Evolutionary conservation across 345 rosid genomes (phyloP), one percentile per base, ranked within the genome.

Genomic region (Syzygium jambos): DNA sequence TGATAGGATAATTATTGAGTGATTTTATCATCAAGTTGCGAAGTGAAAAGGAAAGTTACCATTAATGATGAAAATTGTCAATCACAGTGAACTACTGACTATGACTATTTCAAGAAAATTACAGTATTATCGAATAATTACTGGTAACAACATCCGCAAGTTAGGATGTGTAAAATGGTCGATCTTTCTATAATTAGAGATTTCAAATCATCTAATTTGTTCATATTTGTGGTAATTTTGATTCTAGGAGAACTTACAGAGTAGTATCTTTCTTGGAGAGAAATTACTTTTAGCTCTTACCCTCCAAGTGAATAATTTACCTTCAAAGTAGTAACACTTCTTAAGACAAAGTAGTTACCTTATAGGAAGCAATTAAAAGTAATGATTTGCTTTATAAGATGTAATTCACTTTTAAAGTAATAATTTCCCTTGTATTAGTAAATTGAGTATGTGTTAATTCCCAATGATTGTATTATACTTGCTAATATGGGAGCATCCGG

Each of bases 111-210:
- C 63, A 57, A 57, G n/a, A 9, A 57, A 57, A 23, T 57, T 1
- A 4, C 19, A 57, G 6, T 57, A 23, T 57, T 4, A 23, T 56
- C 11, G 14, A 11, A 23, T 23, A 23, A 57, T 1, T 57, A 57
- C 6, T 23, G 0, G 25, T 22, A 5, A 57, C 1, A 6, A 22
- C 25, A n/a, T n/a, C 63, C 29, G 10, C 63, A 2, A 57, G 25
- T 4, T 10, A 2, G 0, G 0, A 57, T 2, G 29, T 10, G 63
- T 57, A 10, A 57, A 57, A 57, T 9, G 14, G 25, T 57, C 11
- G 1, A 23, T 10, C 63, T 4, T 22, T n/a, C 29, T 0, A 57
- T 0, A 57, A 22, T 23, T 57, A 57, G 63, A 57, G 63, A 57
- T 63, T 63, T 63, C 34, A 29, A 7, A 15, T 29, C 41, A 63